Percentiles rank a stretch among this genome's conserved stretches.
phyloP scores from a whole-genome alignment of 768 basidiomycete species.

The Suillus subaureus region DNA sequence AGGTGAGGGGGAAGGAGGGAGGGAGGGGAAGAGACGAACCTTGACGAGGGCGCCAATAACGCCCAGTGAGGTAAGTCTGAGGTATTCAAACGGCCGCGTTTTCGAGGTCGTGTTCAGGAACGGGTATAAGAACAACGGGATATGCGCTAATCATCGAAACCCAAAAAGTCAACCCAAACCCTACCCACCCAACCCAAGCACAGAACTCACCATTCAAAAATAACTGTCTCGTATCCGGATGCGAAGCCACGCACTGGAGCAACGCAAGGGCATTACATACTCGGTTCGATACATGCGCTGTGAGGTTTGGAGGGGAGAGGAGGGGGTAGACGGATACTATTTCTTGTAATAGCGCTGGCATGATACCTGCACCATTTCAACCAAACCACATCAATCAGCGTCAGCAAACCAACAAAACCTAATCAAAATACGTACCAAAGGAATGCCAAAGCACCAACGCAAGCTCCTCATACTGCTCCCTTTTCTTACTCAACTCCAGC shows the following conservation, averaged over 20 bases:
- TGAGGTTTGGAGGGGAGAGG: conserved; percentile 92
- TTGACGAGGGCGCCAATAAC: conserved; percentile 99
- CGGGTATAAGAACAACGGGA: conserved; percentile 93
- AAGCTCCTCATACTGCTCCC: conserved; percentile 98
- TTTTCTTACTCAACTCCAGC: conserved; percentile 96
- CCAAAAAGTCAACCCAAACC: conserved; percentile 6
- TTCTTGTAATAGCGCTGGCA: conserved; percentile 96
- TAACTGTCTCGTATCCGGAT: conserved; percentile 92
- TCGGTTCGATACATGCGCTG: conserved; percentile 96
- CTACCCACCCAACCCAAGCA: background rate
- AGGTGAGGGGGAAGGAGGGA: background rate
- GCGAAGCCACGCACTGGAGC: conserved; percentile 97
- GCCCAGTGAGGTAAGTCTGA: conserved; percentile 97
- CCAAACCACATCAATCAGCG: conserved; percentile 1
- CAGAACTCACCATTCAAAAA: conserved; percentile 81
- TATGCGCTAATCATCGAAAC: conserved; percentile 72
- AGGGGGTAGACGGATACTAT: conserved; percentile 98
- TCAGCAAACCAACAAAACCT: background rate
- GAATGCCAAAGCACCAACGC: conserved; percentile 98
- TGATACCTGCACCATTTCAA: conserved; percentile 67
- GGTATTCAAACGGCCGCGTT: conserved; percentile 99
- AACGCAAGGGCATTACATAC: conserved; percentile 99
- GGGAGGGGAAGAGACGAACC: conserved; percentile 44
- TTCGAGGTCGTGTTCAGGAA: conserved; percentile 99
- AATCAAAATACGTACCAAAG: conserved; percentile 63